A percentile compares a stretch with the other conserved stretches of the same genome.
Conservation (phyloP, 768 basidiomycete genomes). For the Galerina sulciceps region DNA sequence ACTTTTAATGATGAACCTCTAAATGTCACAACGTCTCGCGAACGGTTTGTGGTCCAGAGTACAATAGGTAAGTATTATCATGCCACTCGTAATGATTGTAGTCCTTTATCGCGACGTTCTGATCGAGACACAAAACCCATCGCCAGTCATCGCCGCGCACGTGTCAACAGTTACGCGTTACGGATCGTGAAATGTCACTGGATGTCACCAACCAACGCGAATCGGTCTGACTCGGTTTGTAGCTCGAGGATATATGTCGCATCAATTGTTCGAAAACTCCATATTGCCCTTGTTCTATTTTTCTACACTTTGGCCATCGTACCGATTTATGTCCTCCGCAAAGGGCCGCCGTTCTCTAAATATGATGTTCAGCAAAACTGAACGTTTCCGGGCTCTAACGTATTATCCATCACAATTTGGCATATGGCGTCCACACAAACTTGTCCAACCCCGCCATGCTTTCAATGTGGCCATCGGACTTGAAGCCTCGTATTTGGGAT, state of each 20-base stretch:
- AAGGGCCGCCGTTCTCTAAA: background rate
- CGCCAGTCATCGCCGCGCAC: background rate
- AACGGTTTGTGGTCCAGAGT: too few relatives aligned
- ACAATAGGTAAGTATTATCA: too few relatives aligned
- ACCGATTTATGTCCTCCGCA: slow-evolving; percentile 4
- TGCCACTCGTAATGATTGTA: too few relatives aligned
- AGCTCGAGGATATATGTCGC: slow-evolving; percentile 8
- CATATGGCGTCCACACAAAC: slow-evolving; percentile 5
- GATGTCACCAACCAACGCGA: background rate
- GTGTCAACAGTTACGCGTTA: background rate
- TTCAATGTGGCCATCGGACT: background rate
- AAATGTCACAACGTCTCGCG: too few relatives aligned
- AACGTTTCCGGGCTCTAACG: slow-evolving; percentile 1
- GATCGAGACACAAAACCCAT: background rate
- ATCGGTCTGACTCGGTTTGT: too few relatives aligned
- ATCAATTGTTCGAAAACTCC: background rate
- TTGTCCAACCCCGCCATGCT: background rate
- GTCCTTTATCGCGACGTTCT: background rate
- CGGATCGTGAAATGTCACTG: background rate
- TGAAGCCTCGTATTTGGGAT: background rate
- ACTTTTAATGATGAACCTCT: background rate
- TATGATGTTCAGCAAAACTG: background rate
- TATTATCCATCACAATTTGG: slow-evolving; percentile 5
- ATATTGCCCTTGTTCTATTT: background rate
- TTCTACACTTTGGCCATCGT: background rate